Evolutionary conservation across 225 moss, liverwort and hornwort species (phyloP).

Genomic region (Marchantia polymorpha): DNA sequence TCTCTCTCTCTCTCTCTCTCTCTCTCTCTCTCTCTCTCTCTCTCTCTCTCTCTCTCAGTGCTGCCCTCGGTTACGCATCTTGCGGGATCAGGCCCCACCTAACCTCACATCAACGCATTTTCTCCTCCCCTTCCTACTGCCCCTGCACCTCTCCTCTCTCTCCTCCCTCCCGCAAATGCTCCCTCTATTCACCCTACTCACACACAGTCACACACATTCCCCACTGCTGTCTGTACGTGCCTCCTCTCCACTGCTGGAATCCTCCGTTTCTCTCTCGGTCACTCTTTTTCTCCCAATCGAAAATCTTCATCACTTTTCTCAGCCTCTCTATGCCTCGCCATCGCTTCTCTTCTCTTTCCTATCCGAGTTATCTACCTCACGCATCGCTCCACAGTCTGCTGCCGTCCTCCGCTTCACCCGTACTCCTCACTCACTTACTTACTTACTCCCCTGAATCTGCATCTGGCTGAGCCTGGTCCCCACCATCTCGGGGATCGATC

Average conservation of each 20-base stretch:
- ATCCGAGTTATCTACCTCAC: neutral
- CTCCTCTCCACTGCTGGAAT: neutral
- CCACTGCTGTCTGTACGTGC: neutral
- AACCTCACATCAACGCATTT: neutral
- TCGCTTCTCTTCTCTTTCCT: neutral
- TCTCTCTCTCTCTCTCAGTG: neutral
- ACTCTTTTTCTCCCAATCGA: neutral
- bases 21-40: neutral
- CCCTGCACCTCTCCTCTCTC: neutral
- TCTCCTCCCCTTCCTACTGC: neutral
- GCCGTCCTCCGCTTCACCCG: neutral
- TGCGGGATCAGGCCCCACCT: neutral
- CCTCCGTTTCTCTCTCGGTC: neutral
- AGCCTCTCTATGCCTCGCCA: neutral
- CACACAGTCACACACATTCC: neutral
- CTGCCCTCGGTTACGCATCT: neutral
- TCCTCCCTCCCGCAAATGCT: neutral
- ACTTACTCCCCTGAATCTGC: too few species aligned
- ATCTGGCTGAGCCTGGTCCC: neutral
- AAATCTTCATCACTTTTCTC: neutral
- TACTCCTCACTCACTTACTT: neutral
- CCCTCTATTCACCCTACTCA: neutral
- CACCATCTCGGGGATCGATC: neutral
- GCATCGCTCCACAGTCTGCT: neutral
- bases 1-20: neutral